Percentiles rank a stretch among this genome's conserved stretches.
Evolutionary conservation across 2,329 filamentous ascomycete genomes (phyloP).

Genomic region (Colletotrichum tamarilloi): DNA sequence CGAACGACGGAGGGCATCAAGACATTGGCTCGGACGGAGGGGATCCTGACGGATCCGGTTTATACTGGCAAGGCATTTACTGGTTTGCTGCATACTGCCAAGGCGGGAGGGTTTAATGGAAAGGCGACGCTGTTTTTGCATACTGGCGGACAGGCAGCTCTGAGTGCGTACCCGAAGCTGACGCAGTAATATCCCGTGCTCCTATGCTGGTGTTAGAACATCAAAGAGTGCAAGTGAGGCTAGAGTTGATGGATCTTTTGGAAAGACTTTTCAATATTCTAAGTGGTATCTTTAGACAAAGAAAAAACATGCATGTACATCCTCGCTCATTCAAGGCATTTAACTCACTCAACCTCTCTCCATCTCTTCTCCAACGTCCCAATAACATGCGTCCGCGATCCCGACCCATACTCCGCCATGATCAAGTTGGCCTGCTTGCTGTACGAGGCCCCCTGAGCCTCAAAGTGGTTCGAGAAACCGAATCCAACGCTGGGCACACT

Average conservation of each 20-base stretch:
- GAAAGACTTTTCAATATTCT: not conserved
- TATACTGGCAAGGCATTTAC: conserved; percentile 36
- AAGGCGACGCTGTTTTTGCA: conserved; percentile 32
- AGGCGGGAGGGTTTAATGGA: conserved; percentile 8
- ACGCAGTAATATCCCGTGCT: not conserved
- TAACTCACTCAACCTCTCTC: conserved; percentile 49
- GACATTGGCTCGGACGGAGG: conserved; percentile 26
- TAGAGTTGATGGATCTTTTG: not conserved
- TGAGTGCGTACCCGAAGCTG: conserved; percentile 27
- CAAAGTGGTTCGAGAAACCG: conserved; percentile 44
- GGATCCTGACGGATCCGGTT: conserved; percentile 22
- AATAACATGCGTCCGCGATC: conserved; percentile 37
- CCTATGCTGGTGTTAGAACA: not conserved
- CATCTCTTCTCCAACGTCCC: conserved; percentile 46
- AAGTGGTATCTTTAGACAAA: conserved; percentile 32
- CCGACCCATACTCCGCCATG: conserved; percentile 30
- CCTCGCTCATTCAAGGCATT: not conserved
- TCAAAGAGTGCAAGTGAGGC: not conserved
- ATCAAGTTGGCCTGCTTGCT: conserved; percentile 43
- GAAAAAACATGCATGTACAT: not conserved
- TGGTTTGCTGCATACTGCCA: conserved; percentile 26
- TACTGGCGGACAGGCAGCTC: conserved; percentile 32
- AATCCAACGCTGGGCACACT: conserved; percentile 38
- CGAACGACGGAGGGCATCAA: conserved; percentile 21
- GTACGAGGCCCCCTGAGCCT: conserved; percentile 44